Conservation (phyloP, 2,329 filamentous ascomycete species). For the Microthyrium microscopicum region DNA sequence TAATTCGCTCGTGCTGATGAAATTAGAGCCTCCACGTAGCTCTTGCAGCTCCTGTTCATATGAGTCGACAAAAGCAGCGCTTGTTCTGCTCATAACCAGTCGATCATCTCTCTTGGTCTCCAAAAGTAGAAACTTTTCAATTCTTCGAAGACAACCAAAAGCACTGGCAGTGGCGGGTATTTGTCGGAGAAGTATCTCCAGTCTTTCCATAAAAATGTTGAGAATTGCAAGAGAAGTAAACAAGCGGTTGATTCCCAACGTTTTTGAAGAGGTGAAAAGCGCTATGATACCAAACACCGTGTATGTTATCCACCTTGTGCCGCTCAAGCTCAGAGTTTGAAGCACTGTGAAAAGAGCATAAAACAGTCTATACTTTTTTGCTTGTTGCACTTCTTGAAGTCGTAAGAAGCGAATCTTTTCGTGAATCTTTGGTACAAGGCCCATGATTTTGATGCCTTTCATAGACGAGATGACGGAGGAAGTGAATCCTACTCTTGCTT, state of each 20-base stretch:
- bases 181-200: neutral
- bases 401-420: neutral
- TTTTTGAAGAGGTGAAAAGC: neutral
- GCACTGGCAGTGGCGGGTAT: slow-evolving; percentile 2
- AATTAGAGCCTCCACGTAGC: too few species aligned
- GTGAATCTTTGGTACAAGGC: slow-evolving; percentile 1
- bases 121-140: slow-evolving; percentile 4
- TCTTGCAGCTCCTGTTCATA: too few species aligned
- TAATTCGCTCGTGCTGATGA: too few species aligned
- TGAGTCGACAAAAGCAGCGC: too few species aligned
- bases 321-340: slow-evolving; percentile 8
- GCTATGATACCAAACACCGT: slow-evolving; percentile 5
- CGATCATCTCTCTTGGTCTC: too few species aligned
- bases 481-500: neutral
- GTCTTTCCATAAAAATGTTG: neutral
- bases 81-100: too few species aligned
- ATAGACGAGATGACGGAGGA: neutral
- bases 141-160: neutral
- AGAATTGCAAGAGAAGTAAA: slow-evolving; percentile 4
- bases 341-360: too few species aligned
- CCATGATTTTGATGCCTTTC: slow-evolving; percentile 3
- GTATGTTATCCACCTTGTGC: neutral
- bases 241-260: neutral
- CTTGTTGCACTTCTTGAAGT: slow-evolving; percentile 2
- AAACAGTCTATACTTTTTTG: slow-evolving; percentile 4